Evolutionary conservation across 345 rosid genomes (phyloP), one percentile per base, ranked within the genome.

Genomic region (Geranium brycei): DNA sequence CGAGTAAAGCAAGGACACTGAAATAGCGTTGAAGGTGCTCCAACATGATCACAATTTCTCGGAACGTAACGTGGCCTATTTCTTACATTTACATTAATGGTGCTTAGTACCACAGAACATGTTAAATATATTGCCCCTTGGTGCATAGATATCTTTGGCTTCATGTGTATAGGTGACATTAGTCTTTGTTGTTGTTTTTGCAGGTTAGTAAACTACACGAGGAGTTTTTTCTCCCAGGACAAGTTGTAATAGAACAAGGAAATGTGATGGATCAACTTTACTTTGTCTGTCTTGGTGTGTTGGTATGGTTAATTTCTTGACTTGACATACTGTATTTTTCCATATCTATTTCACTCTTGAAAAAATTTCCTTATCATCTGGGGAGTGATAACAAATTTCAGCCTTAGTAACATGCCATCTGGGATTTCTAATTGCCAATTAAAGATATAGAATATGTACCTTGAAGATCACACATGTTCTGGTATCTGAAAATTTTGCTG

Each of bases 151-250:
- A 66, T 12, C 4, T n/a, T 11, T 65, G 31, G 19, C 28, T 65
- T 23, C 31, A 19, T 7, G 3, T 64, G 18, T 30, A 3, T 15
- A 15, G 14, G 55, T 60, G 31, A 38, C 51, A 38, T 12, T 17
- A 38, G 57, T 64, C 23, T 7, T 51, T 35, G 16, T 65, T 63
- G 16, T 64, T 35, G 47, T 53, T 72, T 23, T 63, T 14, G 60
- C 77, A 91, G 96, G 91, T 86, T 65, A 79, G 73, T 18, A 80
- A 74, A 68, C 89, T 85, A 7, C 87, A 80, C 32, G 95, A 91
- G 62, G 97, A 88, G 31, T 79, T 80, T 51, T 88, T 88, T 58
- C 88, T 88, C 19, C 95, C 95, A 3, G 89, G 97, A 35, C 95
- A 91, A 76, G 85, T 85, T 62, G 77, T 88, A 19, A 78, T 81